phyloP scores from a whole-genome alignment of 768 basidiomycete genomes.

The Tylopilus sp. region DNA sequence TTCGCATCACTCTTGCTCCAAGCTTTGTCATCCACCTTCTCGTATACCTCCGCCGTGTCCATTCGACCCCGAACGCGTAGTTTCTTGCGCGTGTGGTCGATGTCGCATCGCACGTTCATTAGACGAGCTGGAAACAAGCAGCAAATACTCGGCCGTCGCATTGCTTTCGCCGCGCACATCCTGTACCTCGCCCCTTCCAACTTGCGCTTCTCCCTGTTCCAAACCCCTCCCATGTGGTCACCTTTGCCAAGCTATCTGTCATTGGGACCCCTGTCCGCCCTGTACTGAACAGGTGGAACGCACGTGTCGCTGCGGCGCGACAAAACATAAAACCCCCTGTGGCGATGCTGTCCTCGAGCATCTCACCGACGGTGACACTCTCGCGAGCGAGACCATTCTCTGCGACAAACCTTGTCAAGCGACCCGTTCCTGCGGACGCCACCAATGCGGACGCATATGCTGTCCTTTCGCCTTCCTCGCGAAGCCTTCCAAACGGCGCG shows the following conservation, averaged over 20 bases:
- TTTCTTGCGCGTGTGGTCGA: slow-evolving; percentile 82
- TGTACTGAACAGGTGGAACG: slow-evolving; percentile 52
- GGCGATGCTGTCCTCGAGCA: slow-evolving; percentile 15
- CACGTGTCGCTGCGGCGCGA: slow-evolving; percentile 85
- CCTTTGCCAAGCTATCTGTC: slow-evolving; percentile 66
- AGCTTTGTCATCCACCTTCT: slow-evolving; percentile 76
- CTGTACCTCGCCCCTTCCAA: slow-evolving; percentile 79
- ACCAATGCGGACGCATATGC: slow-evolving; percentile 81
- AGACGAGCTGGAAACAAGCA: slow-evolving; percentile 13
- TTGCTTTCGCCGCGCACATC: slow-evolving; percentile 40
- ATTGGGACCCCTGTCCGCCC: slow-evolving; percentile 78
- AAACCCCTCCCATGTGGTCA: slow-evolving; percentile 74
- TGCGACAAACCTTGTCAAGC: slow-evolving; percentile 81
- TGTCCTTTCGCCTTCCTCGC: slow-evolving; percentile 81
- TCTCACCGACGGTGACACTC: slow-evolving; percentile 22
- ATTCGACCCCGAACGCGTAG: slow-evolving; percentile 60
- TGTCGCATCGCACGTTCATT: slow-evolving; percentile 38
- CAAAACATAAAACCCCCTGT: slow-evolving; percentile 53
- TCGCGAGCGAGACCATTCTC: slow-evolving; percentile 59
- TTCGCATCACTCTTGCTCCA: slow-evolving; percentile 67
- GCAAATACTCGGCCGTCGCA: background rate
- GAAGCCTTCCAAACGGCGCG: slow-evolving; percentile 46
- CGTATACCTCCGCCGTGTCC: slow-evolving; percentile 61
- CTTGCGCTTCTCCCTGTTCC: slow-evolving; percentile 66
- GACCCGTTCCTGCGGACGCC: slow-evolving; percentile 78